Conservation (phyloP, 139 green algal species). For the Nannochloris sp. region DNA sequence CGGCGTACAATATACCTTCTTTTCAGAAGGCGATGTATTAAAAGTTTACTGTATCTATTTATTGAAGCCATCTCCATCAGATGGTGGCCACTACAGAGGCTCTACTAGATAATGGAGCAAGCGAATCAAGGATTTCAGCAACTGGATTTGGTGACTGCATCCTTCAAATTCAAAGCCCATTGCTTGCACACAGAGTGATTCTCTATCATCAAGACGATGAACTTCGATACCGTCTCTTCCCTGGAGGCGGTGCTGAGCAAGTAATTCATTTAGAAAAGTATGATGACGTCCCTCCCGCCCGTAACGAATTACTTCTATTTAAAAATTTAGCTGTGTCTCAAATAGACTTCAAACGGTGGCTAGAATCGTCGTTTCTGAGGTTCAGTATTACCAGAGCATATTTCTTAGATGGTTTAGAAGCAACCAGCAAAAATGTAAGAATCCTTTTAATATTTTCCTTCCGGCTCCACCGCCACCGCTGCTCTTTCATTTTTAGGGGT, state of each 20-base stretch:
- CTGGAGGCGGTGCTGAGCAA: not conserved
- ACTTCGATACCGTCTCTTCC: not conserved
- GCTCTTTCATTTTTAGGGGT: no score
- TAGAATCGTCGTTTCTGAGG: not conserved
- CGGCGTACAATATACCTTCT: no score
- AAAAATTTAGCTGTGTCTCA: not conserved
- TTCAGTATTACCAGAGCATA: not conserved
- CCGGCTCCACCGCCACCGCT: no score
- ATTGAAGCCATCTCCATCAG: no score
- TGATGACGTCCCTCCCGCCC: not conserved
- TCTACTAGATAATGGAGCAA: no score
- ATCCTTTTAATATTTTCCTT: no score
- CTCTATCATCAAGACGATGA: not conserved
- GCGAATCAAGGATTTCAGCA: no score
- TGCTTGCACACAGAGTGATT: not conserved
- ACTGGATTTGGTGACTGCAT: not conserved
- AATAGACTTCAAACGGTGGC: slow-evolving; percentile 4
- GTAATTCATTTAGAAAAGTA: not conserved
- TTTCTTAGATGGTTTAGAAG: not conserved
- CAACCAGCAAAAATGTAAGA: not conserved
- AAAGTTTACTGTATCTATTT: no score
- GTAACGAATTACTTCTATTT: not conserved
- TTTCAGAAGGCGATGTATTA: no score
- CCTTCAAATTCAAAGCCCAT: not conserved
- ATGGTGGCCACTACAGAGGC: no score